phyloP scores from a whole-genome alignment of 1,284 basidiomycete species.

The Apiotrichum montevideense region DNA sequence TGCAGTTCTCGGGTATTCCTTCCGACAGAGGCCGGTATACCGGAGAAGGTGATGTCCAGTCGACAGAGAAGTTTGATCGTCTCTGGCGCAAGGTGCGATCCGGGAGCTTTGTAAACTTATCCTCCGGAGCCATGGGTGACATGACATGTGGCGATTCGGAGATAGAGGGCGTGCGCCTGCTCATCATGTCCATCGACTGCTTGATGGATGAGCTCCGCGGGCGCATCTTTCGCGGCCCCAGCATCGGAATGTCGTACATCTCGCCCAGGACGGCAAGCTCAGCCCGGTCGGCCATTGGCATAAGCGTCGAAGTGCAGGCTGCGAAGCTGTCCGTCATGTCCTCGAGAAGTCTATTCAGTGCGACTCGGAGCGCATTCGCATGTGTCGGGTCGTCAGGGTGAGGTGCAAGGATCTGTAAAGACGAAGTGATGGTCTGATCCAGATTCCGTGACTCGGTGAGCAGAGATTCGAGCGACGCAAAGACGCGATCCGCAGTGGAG shows the following conservation, averaged over 20 bases:
- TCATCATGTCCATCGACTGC: neutral
- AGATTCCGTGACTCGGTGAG: slow-evolving; percentile 21
- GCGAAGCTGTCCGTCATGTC: slow-evolving; percentile 40
- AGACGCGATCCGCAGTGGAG: neutral
- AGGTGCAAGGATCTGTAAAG: slow-evolving; percentile 22
- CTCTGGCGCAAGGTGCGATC: slow-evolving; percentile 27
- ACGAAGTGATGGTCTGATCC: slow-evolving; percentile 22
- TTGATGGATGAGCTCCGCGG: neutral
- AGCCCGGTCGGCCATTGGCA: slow-evolving; percentile 27
- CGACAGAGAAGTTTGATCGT: slow-evolving; percentile 21
- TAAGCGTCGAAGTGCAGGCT: slow-evolving; percentile 28
- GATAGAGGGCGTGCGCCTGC: neutral
- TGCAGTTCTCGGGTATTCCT: neutral
- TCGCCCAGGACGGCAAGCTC: slow-evolving; percentile 35
- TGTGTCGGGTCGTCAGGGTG: slow-evolving; percentile 17
- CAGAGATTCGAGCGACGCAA: slow-evolving; percentile 11
- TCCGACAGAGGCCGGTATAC: neutral
- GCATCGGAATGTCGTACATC: slow-evolving; percentile 42
- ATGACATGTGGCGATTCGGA: too few relatives aligned
- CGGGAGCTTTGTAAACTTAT: slow-evolving; percentile 38
- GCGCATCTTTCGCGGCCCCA: neutral
- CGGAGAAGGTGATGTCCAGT: slow-evolving; percentile 8
- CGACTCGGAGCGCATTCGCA: slow-evolving; percentile 28
- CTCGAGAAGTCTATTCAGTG: slow-evolving; percentile 31
- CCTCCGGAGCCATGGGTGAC: slow-evolving; percentile 13